Percentiles rank a stretch among this genome's conserved stretches.
Evolutionary conservation across 1,284 basidiomycete genomes (phyloP).

Genomic region (Vanrija sp.): DNA sequence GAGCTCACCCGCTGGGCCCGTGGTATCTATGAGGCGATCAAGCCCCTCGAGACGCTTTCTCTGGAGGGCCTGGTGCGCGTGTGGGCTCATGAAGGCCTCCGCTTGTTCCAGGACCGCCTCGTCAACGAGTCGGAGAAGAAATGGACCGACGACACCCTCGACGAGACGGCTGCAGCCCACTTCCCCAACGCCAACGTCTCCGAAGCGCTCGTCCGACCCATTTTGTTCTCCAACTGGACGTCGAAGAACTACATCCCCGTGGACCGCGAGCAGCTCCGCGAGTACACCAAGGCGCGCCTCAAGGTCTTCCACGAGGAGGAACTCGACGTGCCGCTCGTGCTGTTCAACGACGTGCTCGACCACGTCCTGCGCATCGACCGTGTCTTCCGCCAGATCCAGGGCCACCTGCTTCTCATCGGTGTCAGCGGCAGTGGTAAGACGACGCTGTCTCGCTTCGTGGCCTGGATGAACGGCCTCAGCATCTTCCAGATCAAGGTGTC

Average conservation of each 20-base stretch:
- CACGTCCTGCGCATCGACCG: conserved; percentile 96
- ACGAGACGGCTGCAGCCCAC: conserved; percentile 74
- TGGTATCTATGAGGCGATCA: conserved; percentile 95
- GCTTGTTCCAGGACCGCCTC: conserved; percentile 95
- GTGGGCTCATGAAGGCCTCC: conserved; percentile 97
- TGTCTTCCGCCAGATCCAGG: conserved; percentile 98
- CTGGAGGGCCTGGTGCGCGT: conserved; percentile 93
- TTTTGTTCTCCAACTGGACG: conserved; percentile 98
- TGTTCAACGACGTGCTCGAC: conserved; percentile 98
- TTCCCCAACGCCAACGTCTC: conserved; percentile 88
- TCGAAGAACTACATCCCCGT: conserved; percentile 96
- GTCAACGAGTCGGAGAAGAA: conserved; percentile 83
- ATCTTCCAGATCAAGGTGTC: conserved; percentile 99
- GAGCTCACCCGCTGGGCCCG: conserved; percentile 97
- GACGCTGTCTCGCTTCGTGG: conserved; percentile 94
- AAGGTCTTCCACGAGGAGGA: conserved; percentile 97
- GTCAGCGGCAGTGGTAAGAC: conserved; percentile 99
- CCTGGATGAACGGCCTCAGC: conserved; percentile 98
- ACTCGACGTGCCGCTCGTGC: conserved; percentile 93
- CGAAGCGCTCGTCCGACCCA: conserved; percentile 80
- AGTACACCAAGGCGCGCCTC: conserved; percentile 94
- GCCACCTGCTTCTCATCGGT: conserved; percentile 92
- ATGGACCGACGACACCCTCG: conserved; percentile 94
- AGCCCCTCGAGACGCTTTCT: conserved; percentile 81
- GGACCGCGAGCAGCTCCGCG: conserved; percentile 84